A percentile compares a stretch with the other conserved stretches of the same genome.
These are phyloP conservation scores for Nakataea oryzae DNA, from an alignment of 2,329 filamentous ascomycete species.

Conservation along the genomic window DNA sequence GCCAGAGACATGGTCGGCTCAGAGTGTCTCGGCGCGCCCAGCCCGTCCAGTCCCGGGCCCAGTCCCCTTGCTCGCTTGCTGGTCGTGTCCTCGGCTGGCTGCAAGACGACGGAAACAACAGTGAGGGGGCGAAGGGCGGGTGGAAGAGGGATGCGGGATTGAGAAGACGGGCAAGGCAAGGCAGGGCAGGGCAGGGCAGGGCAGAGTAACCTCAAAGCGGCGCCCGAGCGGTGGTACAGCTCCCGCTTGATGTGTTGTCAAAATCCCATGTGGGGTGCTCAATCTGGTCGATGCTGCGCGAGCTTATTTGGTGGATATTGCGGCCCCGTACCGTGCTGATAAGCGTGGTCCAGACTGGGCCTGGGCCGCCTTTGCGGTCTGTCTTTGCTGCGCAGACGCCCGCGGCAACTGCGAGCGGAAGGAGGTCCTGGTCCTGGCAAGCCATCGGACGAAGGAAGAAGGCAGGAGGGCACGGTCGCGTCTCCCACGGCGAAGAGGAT, in stretches of 20 bases:
- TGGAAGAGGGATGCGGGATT: not conserved
- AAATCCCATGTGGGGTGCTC: not conserved
- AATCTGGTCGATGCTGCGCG: not conserved
- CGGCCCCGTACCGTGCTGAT: not conserved
- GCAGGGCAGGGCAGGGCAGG: not conserved
- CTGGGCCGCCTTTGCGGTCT: too few species aligned
- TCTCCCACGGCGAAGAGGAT: not conserved
- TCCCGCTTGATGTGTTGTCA: not conserved
- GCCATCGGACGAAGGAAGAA: not conserved
- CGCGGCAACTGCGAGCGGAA: too few species aligned
- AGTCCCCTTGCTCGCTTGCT: not conserved
- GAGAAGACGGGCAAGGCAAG: not conserved
- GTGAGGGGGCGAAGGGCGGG: not conserved
- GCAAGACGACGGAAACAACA: not conserved
- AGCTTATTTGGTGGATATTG: conserved; percentile 1
- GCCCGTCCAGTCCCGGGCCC: not conserved
- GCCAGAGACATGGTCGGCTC: not conserved
- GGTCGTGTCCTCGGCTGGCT: not conserved
- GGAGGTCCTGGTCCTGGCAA: too few species aligned
- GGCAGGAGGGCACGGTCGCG: too few species aligned
- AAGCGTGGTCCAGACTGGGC: not conserved
- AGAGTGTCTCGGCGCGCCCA: conserved; percentile 1
- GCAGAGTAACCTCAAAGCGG: not conserved
- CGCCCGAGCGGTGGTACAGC: not conserved
- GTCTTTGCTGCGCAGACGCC: not conserved